Percentiles rank a stretch among this genome's conserved stretches.
Evolutionary conservation across 352 stramenopile genomes (phyloP).

Genomic region (Pythium aristosporum): DNA sequence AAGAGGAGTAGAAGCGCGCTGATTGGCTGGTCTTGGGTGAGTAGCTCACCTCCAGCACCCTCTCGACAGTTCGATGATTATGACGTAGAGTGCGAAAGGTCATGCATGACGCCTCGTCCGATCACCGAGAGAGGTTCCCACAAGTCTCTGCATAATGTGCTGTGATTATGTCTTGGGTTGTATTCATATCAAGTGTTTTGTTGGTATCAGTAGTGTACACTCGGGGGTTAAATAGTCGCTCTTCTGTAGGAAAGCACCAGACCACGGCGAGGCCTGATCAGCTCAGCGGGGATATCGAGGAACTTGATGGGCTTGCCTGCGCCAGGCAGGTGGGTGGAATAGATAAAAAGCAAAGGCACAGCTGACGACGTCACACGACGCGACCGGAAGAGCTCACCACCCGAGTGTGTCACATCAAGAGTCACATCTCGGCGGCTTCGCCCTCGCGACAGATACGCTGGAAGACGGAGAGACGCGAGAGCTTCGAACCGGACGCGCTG

Average conservation of each 20-base stretch:
- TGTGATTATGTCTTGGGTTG: not conserved
- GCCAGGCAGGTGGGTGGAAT: not conserved
- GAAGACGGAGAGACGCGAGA: conserved; percentile 80
- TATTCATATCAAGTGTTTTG: conserved; percentile 19
- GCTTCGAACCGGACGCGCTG: conserved; percentile 40
- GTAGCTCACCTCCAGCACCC: not conserved
- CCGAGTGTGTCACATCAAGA: not conserved
- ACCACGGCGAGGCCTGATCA: too few relatives aligned
- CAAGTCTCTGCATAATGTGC: too few relatives aligned
- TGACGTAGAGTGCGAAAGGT: not conserved
- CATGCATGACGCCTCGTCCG: not conserved
- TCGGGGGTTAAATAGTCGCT: conserved; percentile 21
- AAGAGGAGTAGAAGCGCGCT: not conserved
- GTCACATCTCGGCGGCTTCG: not conserved
- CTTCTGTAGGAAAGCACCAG: conserved; percentile 2
- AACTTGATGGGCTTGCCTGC: not conserved
- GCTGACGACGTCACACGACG: conserved; percentile 3
- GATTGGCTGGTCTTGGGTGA: conserved; percentile 9
- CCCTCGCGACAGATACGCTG: conserved; percentile 79
- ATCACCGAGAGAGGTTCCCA: not conserved
- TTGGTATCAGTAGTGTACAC: conserved; percentile 13
- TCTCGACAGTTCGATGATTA: not conserved
- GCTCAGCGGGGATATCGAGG: too few relatives aligned
- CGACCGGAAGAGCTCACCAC: not conserved
- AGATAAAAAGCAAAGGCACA: conserved; percentile 7